Evolutionary conservation across 192 early-diverging fungal genomes (phyloP).

Genomic region (Obelidium mucronatum): DNA sequence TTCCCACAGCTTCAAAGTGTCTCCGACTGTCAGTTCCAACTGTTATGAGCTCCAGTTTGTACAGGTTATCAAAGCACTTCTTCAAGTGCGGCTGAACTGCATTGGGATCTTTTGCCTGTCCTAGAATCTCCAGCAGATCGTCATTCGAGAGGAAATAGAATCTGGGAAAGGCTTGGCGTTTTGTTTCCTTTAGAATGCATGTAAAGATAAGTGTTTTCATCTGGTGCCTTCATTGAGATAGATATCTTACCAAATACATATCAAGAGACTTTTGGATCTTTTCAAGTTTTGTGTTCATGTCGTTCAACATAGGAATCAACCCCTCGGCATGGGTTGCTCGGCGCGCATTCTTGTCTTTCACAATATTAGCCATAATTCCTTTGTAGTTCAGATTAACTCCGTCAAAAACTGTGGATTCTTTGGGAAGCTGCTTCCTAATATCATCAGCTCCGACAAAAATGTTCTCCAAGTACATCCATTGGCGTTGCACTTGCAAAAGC

Average conservation of each 20-base stretch:
- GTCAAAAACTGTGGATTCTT: conserved; percentile 60
- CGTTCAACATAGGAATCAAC: conserved; percentile 54
- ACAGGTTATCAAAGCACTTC: conserved; percentile 67
- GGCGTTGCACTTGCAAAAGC: conserved; percentile 60
- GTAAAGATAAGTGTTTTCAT: neutral
- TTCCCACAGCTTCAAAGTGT: conserved; percentile 63
- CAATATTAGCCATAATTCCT: conserved; percentile 53
- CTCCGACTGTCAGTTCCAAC: conserved; percentile 59
- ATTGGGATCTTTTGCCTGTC: conserved; percentile 64
- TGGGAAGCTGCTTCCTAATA: conserved; percentile 66
- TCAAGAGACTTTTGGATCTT: conserved; percentile 70
- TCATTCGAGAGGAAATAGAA: conserved; percentile 72
- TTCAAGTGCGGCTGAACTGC: conserved; percentile 68
- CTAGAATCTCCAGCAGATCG: conserved; percentile 66
- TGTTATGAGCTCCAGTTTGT: conserved; percentile 58
- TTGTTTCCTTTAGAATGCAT: conserved; percentile 51
- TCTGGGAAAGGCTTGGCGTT: conserved; percentile 63
- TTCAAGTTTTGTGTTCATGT: conserved; percentile 67
- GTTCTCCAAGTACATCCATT: conserved; percentile 72
- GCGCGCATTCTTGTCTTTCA: conserved; percentile 56
- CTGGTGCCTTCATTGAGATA: neutral
- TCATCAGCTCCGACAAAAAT: conserved; percentile 69
- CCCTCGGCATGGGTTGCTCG: conserved; percentile 52
- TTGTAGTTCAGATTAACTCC: conserved; percentile 57
- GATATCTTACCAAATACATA: conserved; percentile 56